Percentiles rank a stretch among this genome's conserved stretches.
phyloP scores from a whole-genome alignment of 169 alveolate genomes.

The Plasmodium blacklocki region DNA sequence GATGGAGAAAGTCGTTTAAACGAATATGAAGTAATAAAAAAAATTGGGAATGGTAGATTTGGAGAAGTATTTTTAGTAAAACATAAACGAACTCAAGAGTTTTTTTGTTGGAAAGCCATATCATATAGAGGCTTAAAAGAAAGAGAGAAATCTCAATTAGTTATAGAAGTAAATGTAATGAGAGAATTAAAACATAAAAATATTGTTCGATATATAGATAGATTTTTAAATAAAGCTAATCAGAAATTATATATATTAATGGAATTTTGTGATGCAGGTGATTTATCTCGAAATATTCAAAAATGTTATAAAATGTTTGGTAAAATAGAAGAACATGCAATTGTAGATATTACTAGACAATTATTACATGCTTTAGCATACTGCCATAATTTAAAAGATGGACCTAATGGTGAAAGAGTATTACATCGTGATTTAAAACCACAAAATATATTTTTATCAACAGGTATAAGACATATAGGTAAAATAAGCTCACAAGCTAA shows the following conservation, averaged over 20 bases:
- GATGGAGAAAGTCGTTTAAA: slow-evolving; percentile 85
- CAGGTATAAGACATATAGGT: slow-evolving; percentile 72
- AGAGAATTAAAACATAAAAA: slow-evolving; percentile 96
- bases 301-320: slow-evolving; percentile 92
- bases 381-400: slow-evolving; percentile 91
- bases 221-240: slow-evolving; percentile 93
- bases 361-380: slow-evolving; percentile 93
- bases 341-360: slow-evolving; percentile 95
- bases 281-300: slow-evolving; percentile 92
- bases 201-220: slow-evolving; percentile 94
- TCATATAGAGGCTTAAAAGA: slow-evolving; percentile 95
- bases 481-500: slow-evolving; percentile 77
- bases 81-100: slow-evolving; percentile 88
- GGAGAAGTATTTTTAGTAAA: slow-evolving; percentile 92
- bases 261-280: slow-evolving; percentile 98
- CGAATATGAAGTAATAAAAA: slow-evolving; percentile 87
- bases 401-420: slow-evolving; percentile 90
- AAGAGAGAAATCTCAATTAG: slow-evolving; percentile 96
- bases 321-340: slow-evolving; percentile 93
- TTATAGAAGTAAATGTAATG: slow-evolving; percentile 96
- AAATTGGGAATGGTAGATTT: slow-evolving; percentile 92
- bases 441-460: slow-evolving; percentile 94
- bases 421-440: slow-evolving; percentile 97
- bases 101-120: slow-evolving; percentile 96
- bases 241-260: slow-evolving; percentile 93